Evolutionary conservation across 257 asterid genomes (phyloP).

Genomic region (Solanum stenotomum): DNA sequence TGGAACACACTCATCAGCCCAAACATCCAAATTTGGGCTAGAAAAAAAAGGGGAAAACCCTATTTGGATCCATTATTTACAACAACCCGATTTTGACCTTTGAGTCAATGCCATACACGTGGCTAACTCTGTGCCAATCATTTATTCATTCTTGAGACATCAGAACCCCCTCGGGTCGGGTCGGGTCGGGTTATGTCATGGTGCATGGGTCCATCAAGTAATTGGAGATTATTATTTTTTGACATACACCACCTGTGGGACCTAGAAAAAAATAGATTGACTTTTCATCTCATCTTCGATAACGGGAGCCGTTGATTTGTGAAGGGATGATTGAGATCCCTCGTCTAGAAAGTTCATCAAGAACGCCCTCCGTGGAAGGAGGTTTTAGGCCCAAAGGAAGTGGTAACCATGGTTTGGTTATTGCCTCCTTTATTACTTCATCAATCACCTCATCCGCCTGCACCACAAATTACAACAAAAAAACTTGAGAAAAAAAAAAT

Average conservation of each 20-base stretch:
- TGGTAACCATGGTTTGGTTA: conserved; percentile 40
- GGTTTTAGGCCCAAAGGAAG: conserved; percentile 40
- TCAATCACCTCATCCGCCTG: conserved; percentile 42
- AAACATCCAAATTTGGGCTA: background rate
- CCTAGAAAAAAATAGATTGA: background rate
- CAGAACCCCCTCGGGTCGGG: background rate
- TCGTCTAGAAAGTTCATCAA: conserved; percentile 31
- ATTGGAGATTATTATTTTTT: background rate
- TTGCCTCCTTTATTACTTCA: conserved; percentile 32
- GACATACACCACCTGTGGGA: background rate
- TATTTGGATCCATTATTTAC: conserved; percentile 5
- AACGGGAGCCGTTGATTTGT: background rate
- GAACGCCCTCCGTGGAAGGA: conserved; percentile 38
- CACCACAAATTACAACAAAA: background rate
- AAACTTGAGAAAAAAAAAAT: background rate
- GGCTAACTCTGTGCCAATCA: conserved; percentile 6
- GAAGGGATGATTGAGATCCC: conserved; percentile 30
- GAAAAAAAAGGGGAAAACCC: background rate
- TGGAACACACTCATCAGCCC: background rate
- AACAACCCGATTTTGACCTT: background rate
- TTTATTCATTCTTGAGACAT: background rate
- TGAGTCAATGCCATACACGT: background rate
- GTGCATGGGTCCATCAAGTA: background rate
- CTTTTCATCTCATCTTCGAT: background rate
- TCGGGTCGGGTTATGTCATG: background rate